These are phyloP conservation scores for Podila clonocystis DNA, from an alignment of 192 early-diverging fungal species.

Conservation along the genomic window DNA sequence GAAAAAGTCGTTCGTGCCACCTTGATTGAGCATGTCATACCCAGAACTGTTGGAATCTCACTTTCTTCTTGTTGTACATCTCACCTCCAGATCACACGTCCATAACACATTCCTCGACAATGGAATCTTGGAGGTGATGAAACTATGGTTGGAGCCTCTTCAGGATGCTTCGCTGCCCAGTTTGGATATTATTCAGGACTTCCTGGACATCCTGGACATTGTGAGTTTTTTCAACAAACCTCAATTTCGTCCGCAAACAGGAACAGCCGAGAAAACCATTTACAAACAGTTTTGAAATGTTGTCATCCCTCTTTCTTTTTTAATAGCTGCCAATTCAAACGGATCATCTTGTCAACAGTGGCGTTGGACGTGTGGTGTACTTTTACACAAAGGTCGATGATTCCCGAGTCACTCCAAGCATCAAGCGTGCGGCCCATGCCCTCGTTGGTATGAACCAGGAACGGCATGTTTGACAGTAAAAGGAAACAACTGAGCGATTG, in stretches of 20 bases:
- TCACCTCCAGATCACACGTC: constrained; percentile 57
- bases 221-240: constrained; percentile 34
- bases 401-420: constrained; percentile 69
- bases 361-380: constrained; percentile 84
- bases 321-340: constrained; percentile 74
- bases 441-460: constrained; percentile 68
- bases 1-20: too few relatives aligned
- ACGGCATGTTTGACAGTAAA: background rate
- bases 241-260: background rate
- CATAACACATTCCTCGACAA: constrained; percentile 85
- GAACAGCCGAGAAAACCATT: too few relatives aligned
- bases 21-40: too few relatives aligned
- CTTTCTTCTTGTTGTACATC: background rate
- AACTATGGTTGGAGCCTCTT: constrained; percentile 91
- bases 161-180: constrained; percentile 89
- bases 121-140: constrained; percentile 85
- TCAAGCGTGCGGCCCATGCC: constrained; percentile 79
- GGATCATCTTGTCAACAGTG: constrained; percentile 82
- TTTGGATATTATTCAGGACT: constrained; percentile 86
- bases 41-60: too few relatives aligned
- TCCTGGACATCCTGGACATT: constrained; percentile 77
- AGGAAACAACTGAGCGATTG: too few relatives aligned
- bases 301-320: background rate
- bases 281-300: background rate
- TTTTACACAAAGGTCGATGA: constrained; percentile 90